Percentiles rank a stretch among this genome's conserved stretches.
Evolutionary conservation across 1,284 basidiomycete species (phyloP).

Genomic region (Cryptococcus sp.): DNA sequence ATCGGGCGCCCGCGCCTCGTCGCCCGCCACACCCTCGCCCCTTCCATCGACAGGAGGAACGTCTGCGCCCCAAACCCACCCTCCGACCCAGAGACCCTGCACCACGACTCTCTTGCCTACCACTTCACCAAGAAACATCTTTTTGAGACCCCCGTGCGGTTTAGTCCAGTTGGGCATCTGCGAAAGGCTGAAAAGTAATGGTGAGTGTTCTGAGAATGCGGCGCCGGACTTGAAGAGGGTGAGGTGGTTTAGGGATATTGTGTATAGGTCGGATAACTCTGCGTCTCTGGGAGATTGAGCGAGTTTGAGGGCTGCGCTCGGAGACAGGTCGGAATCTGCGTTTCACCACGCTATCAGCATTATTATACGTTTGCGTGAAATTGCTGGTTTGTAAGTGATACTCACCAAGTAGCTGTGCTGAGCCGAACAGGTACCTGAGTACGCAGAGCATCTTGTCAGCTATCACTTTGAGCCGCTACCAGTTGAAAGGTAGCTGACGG

Average conservation of each 20-base stretch:
- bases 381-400: slow-evolving; percentile 3
- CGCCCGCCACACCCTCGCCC: slow-evolving; percentile 1
- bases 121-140: slow-evolving; percentile 98
- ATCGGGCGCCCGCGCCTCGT: background rate
- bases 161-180: slow-evolving; percentile 84
- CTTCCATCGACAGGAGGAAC: slow-evolving; percentile 18
- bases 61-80: slow-evolving; percentile 52
- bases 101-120: slow-evolving; percentile 93
- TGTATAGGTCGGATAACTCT: slow-evolving; percentile 66
- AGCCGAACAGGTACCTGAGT: slow-evolving; percentile 77
- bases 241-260: slow-evolving; percentile 76
- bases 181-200: slow-evolving; percentile 83
- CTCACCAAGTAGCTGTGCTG: slow-evolving; percentile 71
- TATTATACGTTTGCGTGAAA: no score
- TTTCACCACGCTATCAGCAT: background rate
- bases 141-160: slow-evolving; percentile 83
- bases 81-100: slow-evolving; percentile 88
- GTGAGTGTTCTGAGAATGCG: slow-evolving; percentile 89
- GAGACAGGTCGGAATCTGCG: slow-evolving; percentile 30
- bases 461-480: no score
- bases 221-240: slow-evolving; percentile 74
- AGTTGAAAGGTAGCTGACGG: slow-evolving; percentile 50
- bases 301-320: slow-evolving; percentile 27
- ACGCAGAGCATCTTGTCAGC: no score
- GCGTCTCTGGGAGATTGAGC: slow-evolving; percentile 16